A percentile compares a stretch with the other conserved stretches of the same genome.
phyloP scores from a whole-genome alignment of 2,329 filamentous ascomycete genomes.

The Penicillium nordicum region DNA sequence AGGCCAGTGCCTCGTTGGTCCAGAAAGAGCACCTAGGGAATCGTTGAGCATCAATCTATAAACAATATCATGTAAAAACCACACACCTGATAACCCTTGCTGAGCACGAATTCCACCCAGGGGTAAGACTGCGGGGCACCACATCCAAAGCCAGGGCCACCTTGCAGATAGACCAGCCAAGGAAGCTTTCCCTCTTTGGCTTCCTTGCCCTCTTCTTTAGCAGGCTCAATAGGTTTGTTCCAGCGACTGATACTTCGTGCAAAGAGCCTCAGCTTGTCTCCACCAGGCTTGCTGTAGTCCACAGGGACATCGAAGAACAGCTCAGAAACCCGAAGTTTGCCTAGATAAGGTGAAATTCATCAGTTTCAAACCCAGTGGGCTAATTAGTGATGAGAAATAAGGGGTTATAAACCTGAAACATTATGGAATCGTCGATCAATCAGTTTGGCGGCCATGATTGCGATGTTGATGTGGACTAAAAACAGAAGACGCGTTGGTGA shows the following conservation, averaged over 20 bases:
- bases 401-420: slow-evolving; percentile 32
- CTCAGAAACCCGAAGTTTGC: slow-evolving; percentile 72
- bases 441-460: slow-evolving; percentile 37
- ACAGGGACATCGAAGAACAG: slow-evolving; percentile 83
- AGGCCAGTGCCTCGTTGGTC: slow-evolving; percentile 89
- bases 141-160: slow-evolving; percentile 79
- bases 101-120: slow-evolving; percentile 67
- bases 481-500: slow-evolving; percentile 5
- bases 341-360: slow-evolving; percentile 42
- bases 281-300: slow-evolving; percentile 64
- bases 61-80: not conserved
- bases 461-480: slow-evolving; percentile 16
- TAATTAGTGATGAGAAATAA: not conserved
- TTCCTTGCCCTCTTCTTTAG: slow-evolving; percentile 45
- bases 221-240: slow-evolving; percentile 45
- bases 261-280: slow-evolving; percentile 69
- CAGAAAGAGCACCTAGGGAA: slow-evolving; percentile 61
- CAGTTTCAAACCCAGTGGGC: not conserved
- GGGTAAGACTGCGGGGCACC: slow-evolving; percentile 68
- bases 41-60: not conserved
- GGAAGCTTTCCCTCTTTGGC: slow-evolving; percentile 45
- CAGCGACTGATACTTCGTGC: slow-evolving; percentile 68
- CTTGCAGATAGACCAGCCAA: slow-evolving; percentile 72
- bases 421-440: slow-evolving; percentile 38
- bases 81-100: slow-evolving; percentile 73